Base-by-base conservation (phyloP, 2,329 filamentous ascomycete genomes). In the Monosporascus sp. region DNA sequence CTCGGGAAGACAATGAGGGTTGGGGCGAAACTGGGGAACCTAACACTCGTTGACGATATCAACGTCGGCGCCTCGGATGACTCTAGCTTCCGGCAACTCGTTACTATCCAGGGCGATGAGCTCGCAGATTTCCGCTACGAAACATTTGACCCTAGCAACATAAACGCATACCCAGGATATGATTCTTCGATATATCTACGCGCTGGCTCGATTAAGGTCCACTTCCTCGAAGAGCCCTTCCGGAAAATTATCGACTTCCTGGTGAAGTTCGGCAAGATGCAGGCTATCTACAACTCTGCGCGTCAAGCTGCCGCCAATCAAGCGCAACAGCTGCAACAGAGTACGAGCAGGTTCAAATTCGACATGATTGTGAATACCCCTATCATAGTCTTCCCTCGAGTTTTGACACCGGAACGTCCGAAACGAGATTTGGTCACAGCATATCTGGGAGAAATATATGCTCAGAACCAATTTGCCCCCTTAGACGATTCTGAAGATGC, bases 251-350 rank as follows among this genome's bases (percentile, higher is more conserved):
- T 99, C 70, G 90, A 95, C 60, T 99, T 99, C 70, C 78, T 96
- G 44, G 91, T 99, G 68, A 99, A 99, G 65, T 99, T 99, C 68
- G 94, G 95, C 55, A 96, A 96, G 72, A 99, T 99, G 94, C 94
- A 99, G 71, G 93, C 94, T 22, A 88, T 99, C 50, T 99, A 96
- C 76, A 99, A 99, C 66, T 93, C 94, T 43, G 94, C 95, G 14
- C 84, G 95, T 37, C 90, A 96, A 70, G 95, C 93, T 39, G 94
- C 95, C 3, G 90, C 94, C 39, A 93, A 89, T 56, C 92, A 97
- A 69, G 95, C 94, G 9, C 96, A 83, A 54, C 92, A 97, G 65
- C 83, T 99, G 6, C 94, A 97, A 65, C 88, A 97, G 65, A 92
- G 85, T 65, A 89, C 89, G 0, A 90, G 86, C 64, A 90, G 90